A percentile compares a stretch with the other conserved stretches of the same genome.
Evolutionary conservation across 1,284 basidiomycete genomes (phyloP).

Genomic region (Schizopora paradoxa): DNA sequence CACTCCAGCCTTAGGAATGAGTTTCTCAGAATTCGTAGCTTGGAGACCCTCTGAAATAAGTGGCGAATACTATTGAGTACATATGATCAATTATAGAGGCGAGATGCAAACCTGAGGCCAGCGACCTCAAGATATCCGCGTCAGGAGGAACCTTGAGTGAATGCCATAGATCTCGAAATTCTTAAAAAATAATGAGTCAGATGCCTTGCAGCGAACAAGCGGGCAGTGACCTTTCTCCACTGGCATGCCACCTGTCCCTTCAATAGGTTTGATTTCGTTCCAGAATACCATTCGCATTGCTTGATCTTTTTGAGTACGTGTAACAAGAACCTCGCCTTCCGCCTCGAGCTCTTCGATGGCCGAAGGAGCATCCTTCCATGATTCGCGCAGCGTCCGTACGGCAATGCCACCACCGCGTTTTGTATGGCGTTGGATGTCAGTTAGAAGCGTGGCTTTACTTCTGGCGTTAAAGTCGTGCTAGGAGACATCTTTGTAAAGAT

Average conservation of each 20-base stretch:
- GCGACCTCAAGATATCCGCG: constrained; percentile 71
- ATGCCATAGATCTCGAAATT: constrained; percentile 86
- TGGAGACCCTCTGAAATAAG: constrained; percentile 62
- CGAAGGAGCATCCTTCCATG: constrained; percentile 80
- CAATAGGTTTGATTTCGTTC: constrained; percentile 80
- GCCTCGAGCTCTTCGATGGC: constrained; percentile 83
- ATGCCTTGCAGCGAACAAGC: background rate
- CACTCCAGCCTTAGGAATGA: constrained; percentile 47
- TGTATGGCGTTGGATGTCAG: constrained; percentile 76
- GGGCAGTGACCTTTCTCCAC: constrained; percentile 72
- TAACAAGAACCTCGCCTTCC: constrained; percentile 83
- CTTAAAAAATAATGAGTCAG: constrained; percentile 35
- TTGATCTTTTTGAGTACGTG: constrained; percentile 77
- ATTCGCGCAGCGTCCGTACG: constrained; percentile 81
- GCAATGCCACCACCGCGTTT: constrained; percentile 77
- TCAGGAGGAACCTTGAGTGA: constrained; percentile 78
- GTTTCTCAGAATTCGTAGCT: constrained; percentile 55
- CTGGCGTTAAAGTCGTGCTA: constrained; percentile 86
- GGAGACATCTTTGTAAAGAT: background rate
- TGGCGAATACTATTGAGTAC: constrained; percentile 14
- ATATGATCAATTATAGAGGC: background rate
- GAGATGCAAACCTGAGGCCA: constrained; percentile 53
- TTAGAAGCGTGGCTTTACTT: constrained; percentile 75
- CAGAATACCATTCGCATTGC: constrained; percentile 86
- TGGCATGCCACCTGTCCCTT: constrained; percentile 58